phyloP scores from a whole-genome alignment of 768 basidiomycete genomes.

The Podaxis mareebaensis region DNA sequence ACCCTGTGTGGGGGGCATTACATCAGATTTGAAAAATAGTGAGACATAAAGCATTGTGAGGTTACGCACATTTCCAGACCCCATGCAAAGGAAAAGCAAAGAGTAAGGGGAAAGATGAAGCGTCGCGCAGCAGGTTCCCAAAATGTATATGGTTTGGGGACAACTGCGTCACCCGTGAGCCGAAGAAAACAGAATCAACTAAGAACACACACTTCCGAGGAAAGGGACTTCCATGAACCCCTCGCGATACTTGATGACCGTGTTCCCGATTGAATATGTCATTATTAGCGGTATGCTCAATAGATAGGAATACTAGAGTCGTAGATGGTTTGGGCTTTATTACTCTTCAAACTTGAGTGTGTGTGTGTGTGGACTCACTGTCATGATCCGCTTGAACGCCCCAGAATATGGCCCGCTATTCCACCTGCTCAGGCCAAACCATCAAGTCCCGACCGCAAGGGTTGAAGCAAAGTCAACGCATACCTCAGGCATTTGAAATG shows the following conservation, averaged over 20 bases:
- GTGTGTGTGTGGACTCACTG: constrained; percentile 43
- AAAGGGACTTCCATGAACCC: constrained; percentile 53
- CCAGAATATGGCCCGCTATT: constrained; percentile 64
- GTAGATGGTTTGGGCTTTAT: not conserved
- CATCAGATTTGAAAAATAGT: not conserved
- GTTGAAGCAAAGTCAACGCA: constrained; percentile 19
- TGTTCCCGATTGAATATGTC: constrained; percentile 60
- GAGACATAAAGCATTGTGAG: not conserved
- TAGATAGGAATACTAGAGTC: constrained; percentile 70
- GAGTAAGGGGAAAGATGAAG: constrained; percentile 64
- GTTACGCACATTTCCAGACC: constrained; percentile 67
- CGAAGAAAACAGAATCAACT: not conserved
- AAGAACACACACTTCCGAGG: constrained; percentile 47
- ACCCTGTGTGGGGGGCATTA: constrained; percentile 43
- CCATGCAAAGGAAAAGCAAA: constrained; percentile 70
- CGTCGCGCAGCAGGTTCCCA: constrained; percentile 50
- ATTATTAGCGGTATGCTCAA: constrained; percentile 60
- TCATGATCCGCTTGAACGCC: constrained; percentile 87
- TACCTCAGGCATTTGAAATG: constrained; percentile 73
- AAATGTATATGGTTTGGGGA: constrained; percentile 61
- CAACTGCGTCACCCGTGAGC: constrained; percentile 38
- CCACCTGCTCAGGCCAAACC: constrained; percentile 50
- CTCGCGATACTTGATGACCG: constrained; percentile 71
- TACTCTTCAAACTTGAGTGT: not conserved
- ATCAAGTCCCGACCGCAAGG: not conserved